Evolutionary conservation across 2,329 filamentous ascomycete species (phyloP), one percentile per base, ranked within the genome.

Genomic region (Hymenoscyphus albidus): DNA sequence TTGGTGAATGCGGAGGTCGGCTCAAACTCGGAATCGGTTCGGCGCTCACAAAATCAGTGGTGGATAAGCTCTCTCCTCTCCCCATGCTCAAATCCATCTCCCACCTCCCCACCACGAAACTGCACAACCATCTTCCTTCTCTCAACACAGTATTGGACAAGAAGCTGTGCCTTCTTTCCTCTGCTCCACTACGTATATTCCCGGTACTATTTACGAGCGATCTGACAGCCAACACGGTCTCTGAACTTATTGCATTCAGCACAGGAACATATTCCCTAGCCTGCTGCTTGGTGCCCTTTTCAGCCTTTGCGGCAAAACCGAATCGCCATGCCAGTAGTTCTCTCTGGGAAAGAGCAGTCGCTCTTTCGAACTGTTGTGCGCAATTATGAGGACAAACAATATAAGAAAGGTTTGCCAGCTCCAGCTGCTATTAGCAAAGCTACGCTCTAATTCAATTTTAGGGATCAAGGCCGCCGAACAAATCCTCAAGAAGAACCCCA

Each of bases 341-440:
- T 93, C 67, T 87, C 84, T 75, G 88, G 92, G 75, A 98, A 98
- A 81, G 95, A 99, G 84, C 88, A 88, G 73, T 89, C 93, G 77
- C 89, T 97, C 81, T 99, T 99, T 80, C 90, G 93, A 69, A 92
- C 93, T 77, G 88, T 99, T 70, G 92, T 99, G 74, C 93, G 94
- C 77, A 88, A 92, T 79, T 99, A 98, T 83, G 95, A 99, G 80
- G 90, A 93, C 76, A 99, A 99, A 80, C 94, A 98, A 76, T 97
- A 98, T 82, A 99, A 98, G 81, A 91, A 90, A 78, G 87, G 86
- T 87, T 73, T 39, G 72, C 67, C 62, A 48, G 57, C 27, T 32
- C 60, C 65, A 67, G 32, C 51, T 60, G 48, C 27, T 60, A 16
- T 31, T 63, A 48, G 39, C 62, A 64, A 31, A 51, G 31, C 57